Evolutionary conservation across 768 basidiomycete species (phyloP), one percentile per base, ranked within the genome.

Genomic region (Pulveroboletus sp.): DNA sequence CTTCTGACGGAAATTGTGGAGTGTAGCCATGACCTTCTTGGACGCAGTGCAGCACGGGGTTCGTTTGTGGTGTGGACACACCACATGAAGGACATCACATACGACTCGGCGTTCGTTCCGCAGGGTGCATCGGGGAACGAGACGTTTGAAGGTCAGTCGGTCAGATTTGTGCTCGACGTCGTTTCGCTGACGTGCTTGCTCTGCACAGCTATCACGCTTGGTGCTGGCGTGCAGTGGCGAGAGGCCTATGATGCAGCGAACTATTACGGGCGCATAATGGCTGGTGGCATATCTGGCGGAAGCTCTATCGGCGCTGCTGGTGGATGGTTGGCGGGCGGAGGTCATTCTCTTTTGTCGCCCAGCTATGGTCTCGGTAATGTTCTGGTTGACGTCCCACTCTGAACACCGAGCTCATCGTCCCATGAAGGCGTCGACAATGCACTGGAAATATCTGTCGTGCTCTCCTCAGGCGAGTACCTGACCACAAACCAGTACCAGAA

Each of bases 281-380:
- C 79, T 6, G 80, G 80, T 6, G 78, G 73, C 8, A n/a, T 68
- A 6, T 70, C 70, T 8, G 10, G 33, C 0, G 67, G 69, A 6
- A 75, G 70, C 18, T 71, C 75, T 6, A 67, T 79, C 5, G 78
- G 76, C 33, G 70, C 76, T 24, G 69, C 72, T 12, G 77, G 75
- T 27, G 78, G 77, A 17, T 80, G 76, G 73, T 46, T 74, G 4
- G 59, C 69, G 27, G 78, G n/a, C n/a, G n/a, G n/a, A n/a, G n/a
- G 78, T 2, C 76, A 80, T 48, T 73, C 73, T 36, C 54, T 62
- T 6, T 50, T 76, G 8, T 63, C 72, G 5, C 67, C 76, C 2
- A 59, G 48, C 7, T 69, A 70, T 52, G 78, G 77, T 12, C 67
- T 78, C n/a, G 73, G 74, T 74, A 55, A 39, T 7, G 27, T 37